Evolutionary conservation across 768 basidiomycete genomes (phyloP).

Genomic region (Macrolepiota fuliginosa): DNA sequence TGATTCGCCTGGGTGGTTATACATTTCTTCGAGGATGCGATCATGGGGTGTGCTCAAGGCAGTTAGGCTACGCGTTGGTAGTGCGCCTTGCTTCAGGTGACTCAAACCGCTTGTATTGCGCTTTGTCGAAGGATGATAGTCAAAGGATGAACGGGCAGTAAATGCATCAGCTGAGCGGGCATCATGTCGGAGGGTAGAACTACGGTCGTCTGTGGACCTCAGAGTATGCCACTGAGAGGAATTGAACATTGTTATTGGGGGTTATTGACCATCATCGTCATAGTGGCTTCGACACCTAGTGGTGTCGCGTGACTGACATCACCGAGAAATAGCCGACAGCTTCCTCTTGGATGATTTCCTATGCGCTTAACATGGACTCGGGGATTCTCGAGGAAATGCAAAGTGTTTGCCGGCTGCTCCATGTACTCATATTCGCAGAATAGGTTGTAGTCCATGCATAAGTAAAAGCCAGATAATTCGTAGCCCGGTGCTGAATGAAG

Average conservation of each 20-base stretch:
- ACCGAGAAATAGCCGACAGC: no score
- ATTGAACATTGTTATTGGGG: not conserved
- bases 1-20: conserved; percentile 1
- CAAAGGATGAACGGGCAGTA: conserved; percentile 1
- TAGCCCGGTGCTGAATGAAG: no score
- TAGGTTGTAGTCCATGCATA: no score
- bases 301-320: no score
- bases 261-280: not conserved
- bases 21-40: conserved; percentile 5
- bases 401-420: no score
- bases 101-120: not conserved
- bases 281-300: no score
- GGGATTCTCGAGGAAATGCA: no score
- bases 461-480: no score
- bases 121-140: not conserved
- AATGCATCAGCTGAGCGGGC: not conserved
- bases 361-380: no score
- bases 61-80: conserved; percentile 1
- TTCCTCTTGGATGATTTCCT: no score
- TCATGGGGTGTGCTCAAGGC: conserved; percentile 12
- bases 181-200: conserved; percentile 2
- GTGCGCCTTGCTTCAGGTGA: conserved; percentile 2
- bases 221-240: not conserved
- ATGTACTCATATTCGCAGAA: no score
- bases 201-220: not conserved